These are phyloP conservation scores for Pisolithus thermaeus DNA, from an alignment of 1,284 basidiomycete species.

Conservation along the genomic window DNA sequence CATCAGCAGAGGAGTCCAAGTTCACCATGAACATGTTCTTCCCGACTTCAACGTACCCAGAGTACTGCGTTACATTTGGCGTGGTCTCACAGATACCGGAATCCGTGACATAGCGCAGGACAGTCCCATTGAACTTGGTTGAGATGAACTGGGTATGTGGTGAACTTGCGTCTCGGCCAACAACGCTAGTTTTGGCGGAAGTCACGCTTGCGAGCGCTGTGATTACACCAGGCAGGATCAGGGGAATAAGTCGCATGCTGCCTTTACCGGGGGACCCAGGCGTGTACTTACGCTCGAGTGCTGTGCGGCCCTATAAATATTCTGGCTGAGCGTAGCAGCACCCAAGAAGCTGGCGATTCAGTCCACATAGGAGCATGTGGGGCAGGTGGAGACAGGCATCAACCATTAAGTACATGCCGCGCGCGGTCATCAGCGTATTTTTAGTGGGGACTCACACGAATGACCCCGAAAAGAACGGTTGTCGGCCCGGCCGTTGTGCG, in stretches of 20 bases:
- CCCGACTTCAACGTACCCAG: conserved; percentile 61
- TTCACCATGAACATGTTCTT: conserved; percentile 56
- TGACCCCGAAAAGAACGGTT: no score
- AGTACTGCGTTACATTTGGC: conserved; percentile 59
- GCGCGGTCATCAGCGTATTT: no score
- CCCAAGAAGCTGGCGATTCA: no score
- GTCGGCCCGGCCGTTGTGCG: no score
- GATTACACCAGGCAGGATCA: not conserved
- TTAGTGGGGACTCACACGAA: no score
- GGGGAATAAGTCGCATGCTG: not conserved
- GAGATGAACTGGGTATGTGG: conserved; percentile 9
- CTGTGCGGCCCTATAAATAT: no score
- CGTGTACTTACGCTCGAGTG: not conserved
- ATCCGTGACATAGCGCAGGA: conserved; percentile 50
- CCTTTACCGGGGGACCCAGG: not conserved
- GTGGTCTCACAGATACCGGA: conserved; percentile 73
- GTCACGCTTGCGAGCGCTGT: not conserved
- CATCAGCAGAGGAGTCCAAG: conserved; percentile 8
- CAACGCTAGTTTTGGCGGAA: not conserved
- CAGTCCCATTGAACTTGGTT: conserved; percentile 14
- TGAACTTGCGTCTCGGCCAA: not conserved
- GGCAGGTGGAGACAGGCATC: no score
- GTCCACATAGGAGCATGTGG: no score
- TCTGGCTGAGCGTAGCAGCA: no score
- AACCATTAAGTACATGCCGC: no score